Evolutionary conservation across 2,329 filamentous ascomycete genomes (phyloP).

Genomic region (Cercospora beticola): DNA sequence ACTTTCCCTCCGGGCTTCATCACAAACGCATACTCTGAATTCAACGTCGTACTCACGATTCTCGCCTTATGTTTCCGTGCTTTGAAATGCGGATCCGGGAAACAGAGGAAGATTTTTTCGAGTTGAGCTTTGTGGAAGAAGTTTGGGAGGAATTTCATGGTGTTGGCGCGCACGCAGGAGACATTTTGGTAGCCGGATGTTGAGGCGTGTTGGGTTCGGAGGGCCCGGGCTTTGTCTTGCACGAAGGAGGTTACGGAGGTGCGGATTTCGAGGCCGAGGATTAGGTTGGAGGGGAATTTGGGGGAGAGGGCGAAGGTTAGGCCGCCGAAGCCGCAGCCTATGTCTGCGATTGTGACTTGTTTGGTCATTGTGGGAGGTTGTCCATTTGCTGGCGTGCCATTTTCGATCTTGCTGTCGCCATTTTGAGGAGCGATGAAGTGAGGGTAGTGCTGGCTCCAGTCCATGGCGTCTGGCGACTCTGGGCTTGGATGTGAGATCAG

Average conservation of each 20-base stretch:
- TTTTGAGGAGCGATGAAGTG: conserved; percentile 52
- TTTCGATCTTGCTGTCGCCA: not conserved
- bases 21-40: conserved; percentile 90
- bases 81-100: conserved; percentile 98
- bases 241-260: conserved; percentile 88
- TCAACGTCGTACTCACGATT: conserved; percentile 84
- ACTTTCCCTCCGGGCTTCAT: conserved; percentile 79
- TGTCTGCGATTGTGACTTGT: conserved; percentile 88
- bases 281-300: conserved; percentile 73
- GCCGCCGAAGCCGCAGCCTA: conserved; percentile 94
- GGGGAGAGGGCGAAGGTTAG: conserved; percentile 83
- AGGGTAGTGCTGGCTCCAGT: conserved; percentile 85
- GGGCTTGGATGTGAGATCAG: conserved; percentile 59
- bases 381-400: not conserved
- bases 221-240: conserved; percentile 77
- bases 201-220: conserved; percentile 60
- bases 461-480: conserved; percentile 75
- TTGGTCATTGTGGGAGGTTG: conserved; percentile 50
- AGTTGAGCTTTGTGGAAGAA: conserved; percentile 84
- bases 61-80: conserved; percentile 93
- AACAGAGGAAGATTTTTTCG: conserved; percentile 93
- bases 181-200: conserved; percentile 73
- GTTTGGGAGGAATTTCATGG: conserved; percentile 99
- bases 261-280: conserved; percentile 91
- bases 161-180: conserved; percentile 84